Percentiles rank a stretch among this genome's conserved stretches.
phyloP scores from a whole-genome alignment of 192 early-diverging fungal species.

The Chytriomyces hyalinus region DNA sequence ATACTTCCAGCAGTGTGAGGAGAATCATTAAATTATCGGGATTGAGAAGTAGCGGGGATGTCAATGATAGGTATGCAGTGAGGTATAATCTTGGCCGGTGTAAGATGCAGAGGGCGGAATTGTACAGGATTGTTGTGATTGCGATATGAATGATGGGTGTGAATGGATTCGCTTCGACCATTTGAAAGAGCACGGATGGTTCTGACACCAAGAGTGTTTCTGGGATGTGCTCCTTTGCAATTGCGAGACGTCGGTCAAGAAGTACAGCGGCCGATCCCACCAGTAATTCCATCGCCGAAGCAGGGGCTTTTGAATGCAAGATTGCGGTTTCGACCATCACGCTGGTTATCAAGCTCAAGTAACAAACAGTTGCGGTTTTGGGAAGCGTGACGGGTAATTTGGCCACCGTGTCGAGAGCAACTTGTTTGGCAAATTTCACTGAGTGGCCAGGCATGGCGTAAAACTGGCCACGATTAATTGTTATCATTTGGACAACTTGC shows the following conservation, averaged over 20 bases:
- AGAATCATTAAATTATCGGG: background rate
- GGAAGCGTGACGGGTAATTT: background rate
- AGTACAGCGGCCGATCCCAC: background rate
- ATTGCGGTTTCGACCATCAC: background rate
- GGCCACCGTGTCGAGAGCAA: background rate
- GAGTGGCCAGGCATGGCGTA: background rate
- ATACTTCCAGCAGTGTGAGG: background rate
- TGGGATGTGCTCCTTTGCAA: background rate
- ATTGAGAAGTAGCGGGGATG: background rate
- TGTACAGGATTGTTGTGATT: constrained; percentile 21
- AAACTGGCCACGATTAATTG: background rate
- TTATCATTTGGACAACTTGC: background rate
- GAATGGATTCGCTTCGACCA: background rate
- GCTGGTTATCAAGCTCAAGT: background rate
- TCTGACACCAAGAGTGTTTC: background rate
- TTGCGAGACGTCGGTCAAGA: background rate
- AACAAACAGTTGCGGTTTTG: background rate
- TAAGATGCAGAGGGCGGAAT: constrained; percentile 1
- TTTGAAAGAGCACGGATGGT: background rate
- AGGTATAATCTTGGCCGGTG: constrained; percentile 13
- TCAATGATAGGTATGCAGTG: constrained; percentile 5
- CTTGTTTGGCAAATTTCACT: background rate
- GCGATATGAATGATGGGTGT: constrained; percentile 1
- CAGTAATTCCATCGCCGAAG: background rate
- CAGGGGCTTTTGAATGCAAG: background rate